Evolutionary conservation across 352 stramenopile genomes (phyloP).

Genomic region (Thalassiosira mediterranea): DNA sequence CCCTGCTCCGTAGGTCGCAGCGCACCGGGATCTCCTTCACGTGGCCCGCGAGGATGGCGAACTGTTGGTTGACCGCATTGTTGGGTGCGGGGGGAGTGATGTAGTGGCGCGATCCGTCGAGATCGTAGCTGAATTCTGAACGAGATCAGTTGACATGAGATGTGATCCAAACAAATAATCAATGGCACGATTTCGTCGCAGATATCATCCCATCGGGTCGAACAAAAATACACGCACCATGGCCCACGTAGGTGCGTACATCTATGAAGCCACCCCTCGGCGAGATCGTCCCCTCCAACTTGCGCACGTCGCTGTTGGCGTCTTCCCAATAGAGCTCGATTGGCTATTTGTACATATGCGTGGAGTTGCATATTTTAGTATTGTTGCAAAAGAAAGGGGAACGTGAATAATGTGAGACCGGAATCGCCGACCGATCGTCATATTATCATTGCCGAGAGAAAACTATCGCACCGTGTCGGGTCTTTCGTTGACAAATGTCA

Average conservation of each 20-base stretch:
- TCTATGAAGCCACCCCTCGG: constrained; percentile 7
- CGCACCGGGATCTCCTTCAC: background rate
- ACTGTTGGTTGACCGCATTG: background rate
- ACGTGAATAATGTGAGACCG: no score
- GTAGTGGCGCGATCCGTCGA: constrained; percentile 5
- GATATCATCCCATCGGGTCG: background rate
- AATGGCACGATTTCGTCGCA: background rate
- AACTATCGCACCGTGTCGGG: no score
- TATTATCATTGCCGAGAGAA: no score
- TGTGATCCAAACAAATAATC: background rate
- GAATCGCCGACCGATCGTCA: no score
- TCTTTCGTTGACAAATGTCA: constrained; percentile 18
- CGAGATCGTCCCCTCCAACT: constrained; percentile 2
- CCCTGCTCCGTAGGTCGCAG: background rate
- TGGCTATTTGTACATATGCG: background rate
- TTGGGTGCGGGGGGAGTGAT: no score
- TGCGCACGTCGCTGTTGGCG: background rate
- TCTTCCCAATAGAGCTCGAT: constrained; percentile 22
- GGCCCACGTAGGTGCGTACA: constrained; percentile 3
- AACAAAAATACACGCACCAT: background rate
- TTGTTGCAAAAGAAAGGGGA: background rate
- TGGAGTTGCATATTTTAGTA: background rate
- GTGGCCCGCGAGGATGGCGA: background rate
- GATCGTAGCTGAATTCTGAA: constrained; percentile 17
- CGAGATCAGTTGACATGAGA: background rate